Percentiles rank a stretch among this genome's conserved stretches.
Conservation (phyloP, 129 eudicot species). For the Smallanthus sonchifolius region DNA sequence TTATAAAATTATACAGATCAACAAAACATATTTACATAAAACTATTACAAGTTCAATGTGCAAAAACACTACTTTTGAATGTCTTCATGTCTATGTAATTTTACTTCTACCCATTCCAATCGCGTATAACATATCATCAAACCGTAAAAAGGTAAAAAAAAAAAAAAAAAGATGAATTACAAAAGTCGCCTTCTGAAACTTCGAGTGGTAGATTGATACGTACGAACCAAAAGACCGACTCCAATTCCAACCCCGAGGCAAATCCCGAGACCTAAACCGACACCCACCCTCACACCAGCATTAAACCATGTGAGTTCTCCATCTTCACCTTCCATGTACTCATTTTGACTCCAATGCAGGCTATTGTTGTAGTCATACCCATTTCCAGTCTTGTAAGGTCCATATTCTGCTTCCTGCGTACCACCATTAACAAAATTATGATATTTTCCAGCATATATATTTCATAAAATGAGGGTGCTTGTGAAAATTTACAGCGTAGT, state of each 20-base stretch:
- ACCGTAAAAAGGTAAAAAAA: background rate
- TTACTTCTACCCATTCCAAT: slow-evolving; percentile 15
- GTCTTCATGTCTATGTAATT: slow-evolving; percentile 4
- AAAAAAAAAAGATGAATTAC: slow-evolving; percentile 17
- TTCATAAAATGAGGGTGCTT: too few relatives aligned
- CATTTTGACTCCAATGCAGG: slow-evolving; percentile 56
- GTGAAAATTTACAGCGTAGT: too few relatives aligned
- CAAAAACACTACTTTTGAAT: background rate
- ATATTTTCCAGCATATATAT: background rate
- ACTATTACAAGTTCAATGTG: slow-evolving; percentile 16
- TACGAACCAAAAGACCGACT: slow-evolving; percentile 78
- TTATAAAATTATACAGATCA: slow-evolving; percentile 1
- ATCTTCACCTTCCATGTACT: slow-evolving; percentile 73
- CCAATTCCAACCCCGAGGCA: slow-evolving; percentile 88
- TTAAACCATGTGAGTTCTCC: slow-evolving; percentile 86
- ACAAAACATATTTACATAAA: slow-evolving; percentile 30
- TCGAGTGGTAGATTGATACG: slow-evolving; percentile 66
- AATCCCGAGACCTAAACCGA: slow-evolving; percentile 81
- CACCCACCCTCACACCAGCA: slow-evolving; percentile 90
- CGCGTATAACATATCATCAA: slow-evolving; percentile 16
- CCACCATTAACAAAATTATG: background rate
- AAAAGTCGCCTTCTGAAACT: slow-evolving; percentile 62
- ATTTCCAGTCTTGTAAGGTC: slow-evolving; percentile 44
- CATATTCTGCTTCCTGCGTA: slow-evolving; percentile 54
- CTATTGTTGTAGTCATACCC: slow-evolving; percentile 43